These are phyloP conservation scores for Russula brevipes DNA, from an alignment of 768 basidiomycete genomes.

Conservation along the genomic window DNA sequence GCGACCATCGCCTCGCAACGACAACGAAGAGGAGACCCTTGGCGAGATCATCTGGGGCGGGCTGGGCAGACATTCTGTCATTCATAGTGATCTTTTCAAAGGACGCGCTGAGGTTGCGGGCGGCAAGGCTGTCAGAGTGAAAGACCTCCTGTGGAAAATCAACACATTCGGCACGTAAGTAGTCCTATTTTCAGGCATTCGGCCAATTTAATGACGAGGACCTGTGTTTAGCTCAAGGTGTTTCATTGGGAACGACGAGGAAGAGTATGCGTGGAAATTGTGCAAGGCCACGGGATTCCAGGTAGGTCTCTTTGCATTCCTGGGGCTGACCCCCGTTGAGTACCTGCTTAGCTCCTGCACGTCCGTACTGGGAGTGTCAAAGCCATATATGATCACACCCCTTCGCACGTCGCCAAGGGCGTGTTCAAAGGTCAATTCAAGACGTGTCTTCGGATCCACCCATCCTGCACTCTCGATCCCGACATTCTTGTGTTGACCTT, in stretches of 20 bases:
- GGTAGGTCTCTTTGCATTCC: slow-evolving; percentile 10
- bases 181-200: background rate
- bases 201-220: background rate
- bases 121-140: slow-evolving; percentile 20
- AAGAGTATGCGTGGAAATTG: slow-evolving; percentile 25
- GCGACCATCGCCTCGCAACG: slow-evolving; percentile 34
- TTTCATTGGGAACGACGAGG: slow-evolving; percentile 25
- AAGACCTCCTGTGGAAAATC: slow-evolving; percentile 23
- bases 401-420: slow-evolving; percentile 37
- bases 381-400: slow-evolving; percentile 23
- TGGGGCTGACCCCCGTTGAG: background rate
- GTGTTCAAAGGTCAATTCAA: slow-evolving; percentile 46
- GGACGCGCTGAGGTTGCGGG: background rate
- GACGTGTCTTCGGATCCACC: slow-evolving; percentile 43
- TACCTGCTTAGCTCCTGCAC: slow-evolving; percentile 17
- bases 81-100: slow-evolving; percentile 24
- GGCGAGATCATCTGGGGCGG: slow-evolving; percentile 48
- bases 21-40: slow-evolving; percentile 38
- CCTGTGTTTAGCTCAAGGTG: slow-evolving; percentile 16
- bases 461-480: slow-evolving; percentile 41
- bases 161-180: slow-evolving; percentile 22
- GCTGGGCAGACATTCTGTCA: slow-evolving; percentile 33
- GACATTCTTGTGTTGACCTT: slow-evolving; percentile 53
- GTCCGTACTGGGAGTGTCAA: slow-evolving; percentile 20
- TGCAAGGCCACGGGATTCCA: slow-evolving; percentile 21